phyloP scores from a whole-genome alignment of 2,329 filamentous ascomycete genomes.

The Penicillium sp. region DNA sequence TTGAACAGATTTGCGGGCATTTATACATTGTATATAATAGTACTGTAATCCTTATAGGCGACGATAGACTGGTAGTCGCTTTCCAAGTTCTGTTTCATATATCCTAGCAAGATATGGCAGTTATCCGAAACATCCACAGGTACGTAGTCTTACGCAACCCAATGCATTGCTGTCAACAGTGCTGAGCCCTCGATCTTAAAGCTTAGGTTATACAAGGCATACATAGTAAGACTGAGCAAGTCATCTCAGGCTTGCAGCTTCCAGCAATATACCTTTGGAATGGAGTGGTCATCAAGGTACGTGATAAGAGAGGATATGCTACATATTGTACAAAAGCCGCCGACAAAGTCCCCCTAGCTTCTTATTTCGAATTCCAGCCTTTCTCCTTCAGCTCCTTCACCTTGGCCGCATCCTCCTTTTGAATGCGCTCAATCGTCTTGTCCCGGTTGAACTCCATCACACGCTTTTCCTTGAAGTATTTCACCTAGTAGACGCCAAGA shows the following conservation, averaged over 20 bases:
- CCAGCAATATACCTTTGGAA: neutral
- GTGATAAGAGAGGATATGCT: constrained; percentile 28
- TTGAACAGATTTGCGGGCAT: neutral
- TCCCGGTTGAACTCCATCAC: constrained; percentile 90
- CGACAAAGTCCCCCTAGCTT: neutral
- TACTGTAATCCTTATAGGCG: neutral
- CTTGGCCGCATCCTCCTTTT: constrained; percentile 68
- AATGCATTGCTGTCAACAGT: neutral
- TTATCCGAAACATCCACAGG: neutral
- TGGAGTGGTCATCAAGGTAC: constrained; percentile 15
- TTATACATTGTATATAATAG: neutral
- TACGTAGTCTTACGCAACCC: neutral
- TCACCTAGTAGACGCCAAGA: constrained; percentile 59
- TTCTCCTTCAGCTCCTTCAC: constrained; percentile 50
- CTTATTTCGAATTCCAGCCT: constrained; percentile 39
- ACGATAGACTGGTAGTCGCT: neutral
- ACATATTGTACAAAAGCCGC: constrained; percentile 29
- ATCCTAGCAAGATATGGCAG: neutral
- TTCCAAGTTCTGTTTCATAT: neutral
- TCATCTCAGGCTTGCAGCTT: neutral
- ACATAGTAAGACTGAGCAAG: neutral
- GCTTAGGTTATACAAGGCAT: neutral
- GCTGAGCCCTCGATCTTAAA: neutral
- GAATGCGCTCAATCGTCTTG: constrained; percentile 71
- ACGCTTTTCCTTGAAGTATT: constrained; percentile 96